Evolutionary conservation across 805 yeast species (phyloP).

Genomic region (Brettanomyces custersianus): DNA sequence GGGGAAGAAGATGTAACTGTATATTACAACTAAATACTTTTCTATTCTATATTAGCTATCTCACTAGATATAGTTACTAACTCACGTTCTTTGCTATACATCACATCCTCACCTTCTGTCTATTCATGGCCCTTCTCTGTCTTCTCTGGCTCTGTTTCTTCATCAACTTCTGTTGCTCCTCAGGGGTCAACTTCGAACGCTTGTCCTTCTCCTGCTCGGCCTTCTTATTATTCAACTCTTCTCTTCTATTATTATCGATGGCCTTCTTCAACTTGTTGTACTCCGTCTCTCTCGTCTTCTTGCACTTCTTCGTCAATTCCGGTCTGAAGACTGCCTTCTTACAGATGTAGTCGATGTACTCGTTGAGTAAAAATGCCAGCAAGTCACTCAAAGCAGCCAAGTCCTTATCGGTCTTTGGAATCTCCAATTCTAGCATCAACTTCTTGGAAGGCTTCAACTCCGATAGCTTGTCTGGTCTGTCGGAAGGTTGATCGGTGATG

Average conservation of each 20-base stretch:
- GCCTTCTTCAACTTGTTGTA: slow-evolving; percentile 57
- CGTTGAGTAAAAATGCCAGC: slow-evolving; percentile 46
- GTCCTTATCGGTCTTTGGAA: slow-evolving; percentile 43
- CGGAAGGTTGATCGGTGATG: slow-evolving; percentile 76
- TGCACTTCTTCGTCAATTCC: slow-evolving; percentile 70
- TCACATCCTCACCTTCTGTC: slow-evolving; percentile 38
- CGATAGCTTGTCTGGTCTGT: slow-evolving; percentile 52
- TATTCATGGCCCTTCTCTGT: slow-evolving; percentile 62
- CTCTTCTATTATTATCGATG: slow-evolving; percentile 58
- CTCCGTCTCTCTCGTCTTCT: slow-evolving; percentile 71
- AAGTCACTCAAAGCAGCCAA: slow-evolving; percentile 45
- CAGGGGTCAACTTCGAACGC: slow-evolving; percentile 60
- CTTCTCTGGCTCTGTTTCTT: slow-evolving; percentile 75
- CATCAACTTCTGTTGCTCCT: slow-evolving; percentile 71
- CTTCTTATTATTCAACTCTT: slow-evolving; percentile 60
- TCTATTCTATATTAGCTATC: neutral
- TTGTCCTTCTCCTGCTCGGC: slow-evolving; percentile 60
- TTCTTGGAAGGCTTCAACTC: slow-evolving; percentile 47
- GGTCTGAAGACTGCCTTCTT: slow-evolving; percentile 49
- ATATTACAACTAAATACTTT: neutral
- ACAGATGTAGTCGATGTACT: slow-evolving; percentile 23
- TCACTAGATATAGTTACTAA: neutral
- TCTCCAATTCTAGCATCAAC: slow-evolving; percentile 44
- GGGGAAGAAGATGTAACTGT: slow-evolving; percentile 21
- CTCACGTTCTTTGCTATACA: neutral